A percentile compares a stretch with the other conserved stretches of the same genome.
Evolutionary conservation across 371 early-diverging fungal species (phyloP).

Genomic region (Zychaea mexicana): DNA sequence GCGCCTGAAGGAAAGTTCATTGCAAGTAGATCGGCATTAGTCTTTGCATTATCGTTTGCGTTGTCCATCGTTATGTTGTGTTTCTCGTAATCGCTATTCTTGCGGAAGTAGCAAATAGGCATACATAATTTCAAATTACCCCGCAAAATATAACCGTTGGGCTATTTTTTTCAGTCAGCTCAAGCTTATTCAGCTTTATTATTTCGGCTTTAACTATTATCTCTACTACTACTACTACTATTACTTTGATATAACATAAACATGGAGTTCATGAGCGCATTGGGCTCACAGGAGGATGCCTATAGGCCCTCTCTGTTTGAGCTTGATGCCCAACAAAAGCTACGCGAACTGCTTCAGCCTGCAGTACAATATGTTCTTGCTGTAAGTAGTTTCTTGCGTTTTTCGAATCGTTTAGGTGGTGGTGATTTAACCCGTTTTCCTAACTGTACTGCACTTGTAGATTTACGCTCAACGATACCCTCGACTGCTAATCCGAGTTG

Average conservation of each 20-base stretch:
- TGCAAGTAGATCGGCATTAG: background rate
- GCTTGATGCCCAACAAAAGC: slow-evolving; percentile 82
- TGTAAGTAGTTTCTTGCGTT: slow-evolving; percentile 43
- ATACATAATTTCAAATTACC: too few species aligned
- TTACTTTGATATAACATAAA: background rate
- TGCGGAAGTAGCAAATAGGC: too few species aligned
- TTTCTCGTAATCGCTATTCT: slow-evolving; percentile 3
- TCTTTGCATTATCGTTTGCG: background rate
- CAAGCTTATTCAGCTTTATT: slow-evolving; percentile 4
- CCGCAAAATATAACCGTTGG: too few species aligned
- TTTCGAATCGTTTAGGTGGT: background rate
- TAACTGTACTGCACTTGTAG: slow-evolving; percentile 21
- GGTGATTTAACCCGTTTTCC: background rate
- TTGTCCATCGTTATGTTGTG: background rate
- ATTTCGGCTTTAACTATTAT: background rate
- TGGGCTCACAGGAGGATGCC: slow-evolving; percentile 72
- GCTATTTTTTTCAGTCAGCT: background rate
- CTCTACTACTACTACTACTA: background rate
- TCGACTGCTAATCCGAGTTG: slow-evolving; percentile 74
- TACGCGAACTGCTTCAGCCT: slow-evolving; percentile 82
- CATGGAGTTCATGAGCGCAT: slow-evolving; percentile 89
- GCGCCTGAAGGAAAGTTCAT: slow-evolving; percentile 72
- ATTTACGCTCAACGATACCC: slow-evolving; percentile 93
- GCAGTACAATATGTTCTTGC: slow-evolving; percentile 86
- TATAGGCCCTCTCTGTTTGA: slow-evolving; percentile 89